These are phyloP conservation scores for Penicillium paradoxum DNA, from an alignment of 495 filamentous ascomycete genomes.

Conservation along the genomic window DNA sequence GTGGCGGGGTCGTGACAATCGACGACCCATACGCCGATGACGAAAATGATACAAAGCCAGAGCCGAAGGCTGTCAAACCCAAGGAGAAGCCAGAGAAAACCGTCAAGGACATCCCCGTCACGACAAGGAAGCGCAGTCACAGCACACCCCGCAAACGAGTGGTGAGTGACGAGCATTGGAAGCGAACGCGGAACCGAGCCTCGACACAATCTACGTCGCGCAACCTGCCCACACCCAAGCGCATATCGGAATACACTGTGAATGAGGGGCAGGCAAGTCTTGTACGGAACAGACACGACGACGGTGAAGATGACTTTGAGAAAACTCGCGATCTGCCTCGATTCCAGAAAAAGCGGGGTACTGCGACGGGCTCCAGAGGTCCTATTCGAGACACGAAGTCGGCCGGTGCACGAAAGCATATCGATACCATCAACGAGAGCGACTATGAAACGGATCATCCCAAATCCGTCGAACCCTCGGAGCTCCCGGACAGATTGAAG, in stretches of 20 bases:
- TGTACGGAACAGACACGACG: constrained; percentile 17
- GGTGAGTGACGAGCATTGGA: constrained; percentile 77
- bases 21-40: constrained; percentile 37
- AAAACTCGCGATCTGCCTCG: constrained; percentile 11
- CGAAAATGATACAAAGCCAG: constrained; percentile 27
- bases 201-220: constrained; percentile 43
- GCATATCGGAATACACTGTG: constrained; percentile 39
- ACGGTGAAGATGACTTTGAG: constrained; percentile 20
- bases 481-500: constrained; percentile 22
- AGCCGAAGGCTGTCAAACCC: constrained; percentile 23
- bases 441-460: constrained; percentile 21
- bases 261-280: constrained; percentile 28
- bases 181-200: constrained; percentile 41
- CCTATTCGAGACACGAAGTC: constrained; percentile 14
- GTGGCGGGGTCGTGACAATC: constrained; percentile 52
- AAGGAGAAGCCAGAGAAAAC: constrained; percentile 22
- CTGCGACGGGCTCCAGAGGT: not conserved
- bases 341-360: constrained; percentile 4
- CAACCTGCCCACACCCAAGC: constrained; percentile 48
- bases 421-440: constrained; percentile 19
- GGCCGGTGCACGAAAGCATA: constrained; percentile 10
- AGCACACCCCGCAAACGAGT: constrained; percentile 70
- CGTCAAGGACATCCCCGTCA: constrained; percentile 9
- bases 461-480: constrained; percentile 13
- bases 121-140: constrained; percentile 36